Evolutionary conservation across 176 grass and related monocot genomes (phyloP).

Genomic region (Cenchrus fungigraminus): DNA sequence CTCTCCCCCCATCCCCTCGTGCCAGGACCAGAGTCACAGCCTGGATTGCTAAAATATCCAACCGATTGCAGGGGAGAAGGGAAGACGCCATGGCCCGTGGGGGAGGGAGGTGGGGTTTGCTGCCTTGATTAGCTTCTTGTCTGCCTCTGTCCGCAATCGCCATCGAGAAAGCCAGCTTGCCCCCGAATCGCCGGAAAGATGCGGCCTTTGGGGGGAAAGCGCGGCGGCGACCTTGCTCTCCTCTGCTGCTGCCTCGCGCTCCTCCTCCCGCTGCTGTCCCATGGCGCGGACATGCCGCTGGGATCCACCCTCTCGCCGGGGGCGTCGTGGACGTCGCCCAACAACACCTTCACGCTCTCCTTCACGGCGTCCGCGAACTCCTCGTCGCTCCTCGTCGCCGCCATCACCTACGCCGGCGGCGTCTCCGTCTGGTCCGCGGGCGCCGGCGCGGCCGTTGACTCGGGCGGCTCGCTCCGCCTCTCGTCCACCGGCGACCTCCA

Average conservation of each 20-base stretch:
- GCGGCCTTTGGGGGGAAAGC: constrained; percentile 5
- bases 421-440: constrained; percentile 65
- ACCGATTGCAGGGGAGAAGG: neutral
- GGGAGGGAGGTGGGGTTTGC: neutral
- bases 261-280: constrained; percentile 35
- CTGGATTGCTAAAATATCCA: neutral
- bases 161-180: neutral
- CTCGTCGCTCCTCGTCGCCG: constrained; percentile 68
- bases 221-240: neutral
- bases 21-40: neutral
- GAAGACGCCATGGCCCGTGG: constrained; percentile 18
- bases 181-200: constrained; percentile 42
- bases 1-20: neutral
- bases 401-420: constrained; percentile 64
- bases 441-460: constrained; percentile 56
- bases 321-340: constrained; percentile 60
- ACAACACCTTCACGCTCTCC: constrained; percentile 58
- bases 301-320: constrained; percentile 63
- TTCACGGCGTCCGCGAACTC: constrained; percentile 60
- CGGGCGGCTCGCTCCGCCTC: constrained; percentile 65
- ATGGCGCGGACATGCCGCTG: constrained; percentile 57
- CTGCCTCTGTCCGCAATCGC: neutral
- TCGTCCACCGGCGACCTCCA: constrained; percentile 63
- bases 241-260: constrained; percentile 18
- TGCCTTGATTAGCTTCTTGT: neutral